Evolutionary conservation across 2,329 filamentous ascomycete genomes (phyloP).

Genomic region (Arthrobotrys conoides): DNA sequence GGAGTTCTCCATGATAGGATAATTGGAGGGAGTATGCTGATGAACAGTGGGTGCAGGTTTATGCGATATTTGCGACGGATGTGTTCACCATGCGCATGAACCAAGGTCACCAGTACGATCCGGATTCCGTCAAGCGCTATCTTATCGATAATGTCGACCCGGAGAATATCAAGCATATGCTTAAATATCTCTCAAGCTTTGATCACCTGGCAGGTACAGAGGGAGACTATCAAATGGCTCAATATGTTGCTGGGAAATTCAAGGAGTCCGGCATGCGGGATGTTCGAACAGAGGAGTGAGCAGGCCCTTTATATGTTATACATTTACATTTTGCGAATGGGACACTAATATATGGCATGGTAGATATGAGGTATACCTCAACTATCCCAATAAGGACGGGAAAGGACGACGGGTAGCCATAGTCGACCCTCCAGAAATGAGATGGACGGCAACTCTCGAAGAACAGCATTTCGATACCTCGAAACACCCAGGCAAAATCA

Average conservation of each 20-base stretch:
- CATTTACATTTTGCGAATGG: neutral
- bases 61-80: conserved; percentile 87
- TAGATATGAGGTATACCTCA: conserved; percentile 85
- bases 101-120: conserved; percentile 81
- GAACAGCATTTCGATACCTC: conserved; percentile 72
- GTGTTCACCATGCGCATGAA: conserved; percentile 79
- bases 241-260: conserved; percentile 87
- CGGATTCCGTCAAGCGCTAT: conserved; percentile 83
- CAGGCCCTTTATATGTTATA: conserved; percentile 63
- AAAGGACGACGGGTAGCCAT: conserved; percentile 84
- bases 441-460: conserved; percentile 87
- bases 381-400: conserved; percentile 80
- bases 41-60: conserved; percentile 71
- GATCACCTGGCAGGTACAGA: conserved; percentile 95
- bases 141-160: conserved; percentile 81
- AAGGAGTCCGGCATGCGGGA: conserved; percentile 79
- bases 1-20: neutral
- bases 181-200: conserved; percentile 83
- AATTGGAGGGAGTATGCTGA: conserved; percentile 10
- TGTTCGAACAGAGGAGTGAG: conserved; percentile 77
- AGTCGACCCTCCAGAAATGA: conserved; percentile 75
- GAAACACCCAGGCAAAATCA: conserved; percentile 69
- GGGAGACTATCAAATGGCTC: conserved; percentile 86
- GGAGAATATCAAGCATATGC: conserved; percentile 77
- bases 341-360: conserved; percentile 62